Base-by-base conservation (phyloP, 2,329 filamentous ascomycete genomes). In the Pseudomassariella vexata region DNA sequence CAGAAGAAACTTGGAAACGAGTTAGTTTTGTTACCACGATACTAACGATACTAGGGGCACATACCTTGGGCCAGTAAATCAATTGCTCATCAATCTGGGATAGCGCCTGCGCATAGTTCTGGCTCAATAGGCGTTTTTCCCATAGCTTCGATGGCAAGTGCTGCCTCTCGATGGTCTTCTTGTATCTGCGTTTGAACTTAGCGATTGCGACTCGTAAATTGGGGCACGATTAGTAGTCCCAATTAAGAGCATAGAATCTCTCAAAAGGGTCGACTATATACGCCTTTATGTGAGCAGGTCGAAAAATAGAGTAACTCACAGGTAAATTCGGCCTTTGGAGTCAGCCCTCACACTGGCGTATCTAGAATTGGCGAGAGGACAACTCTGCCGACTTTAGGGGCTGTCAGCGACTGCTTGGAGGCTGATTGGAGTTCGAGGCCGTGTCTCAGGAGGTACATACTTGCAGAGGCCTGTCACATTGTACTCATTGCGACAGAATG, bases 401-500 rank as follows among this genome's bases (percentile, higher is more conserved):
- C 85, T 82, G 9, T n/a, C n/a, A n/a, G n/a, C n/a, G n/a, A n/a
- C n/a, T n/a, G n/a, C n/a, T n/a, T n/a, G n/a, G n/a, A n/a, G n/a
- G n/a, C n/a, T n/a, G n/a, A n/a, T 19, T 36, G 18, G 19, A 9
- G 22, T 21, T 6, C n/a, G 16, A 18, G 24, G n/a, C 17, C 14
- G 10, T 11, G 32, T 32, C 9, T 28, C 17, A 14, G 17, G 16
- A 18, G 25, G 29, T 12, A 32, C 15, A n/a, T 35, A 21, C 26
- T 62, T 63, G 50, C 62, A 65, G 30, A 64, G 48, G 37, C 63
- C 63, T 24, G 60, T 65, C 30, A 88, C 82, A 57, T 94, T 94
- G 72, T 88, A 83, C 63, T 90, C 89, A 63, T 95, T 95, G 58
- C 90, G 82, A 63, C 92, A 98, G 63, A 96, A 98, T 50, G 79